These are phyloP conservation scores for Quercus phellos DNA, from an alignment of 331 rosid species.

Conservation along the genomic window DNA sequence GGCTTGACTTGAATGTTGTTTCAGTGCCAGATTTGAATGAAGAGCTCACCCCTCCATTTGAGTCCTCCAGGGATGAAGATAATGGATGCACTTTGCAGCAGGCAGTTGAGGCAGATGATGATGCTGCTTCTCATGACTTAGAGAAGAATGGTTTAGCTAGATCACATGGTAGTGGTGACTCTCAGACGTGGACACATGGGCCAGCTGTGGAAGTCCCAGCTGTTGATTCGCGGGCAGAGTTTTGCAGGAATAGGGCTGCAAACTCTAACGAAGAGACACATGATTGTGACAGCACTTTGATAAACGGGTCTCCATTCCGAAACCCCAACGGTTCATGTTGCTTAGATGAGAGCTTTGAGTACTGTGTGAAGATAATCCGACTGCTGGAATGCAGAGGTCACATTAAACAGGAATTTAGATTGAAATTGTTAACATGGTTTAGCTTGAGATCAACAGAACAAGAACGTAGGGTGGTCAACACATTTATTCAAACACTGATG, in stretches of 20 bases:
- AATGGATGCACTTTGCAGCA: constrained; percentile 90
- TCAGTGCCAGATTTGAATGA: constrained; percentile 93
- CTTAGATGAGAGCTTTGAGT: constrained; percentile 92
- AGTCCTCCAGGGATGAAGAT: constrained; percentile 91
- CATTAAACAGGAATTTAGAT: constrained; percentile 79
- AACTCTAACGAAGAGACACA: constrained; percentile 66
- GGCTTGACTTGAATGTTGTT: constrained; percentile 83
- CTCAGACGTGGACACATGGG: constrained; percentile 77
- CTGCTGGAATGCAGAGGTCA: constrained; percentile 98
- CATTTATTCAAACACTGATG: constrained; percentile 89
- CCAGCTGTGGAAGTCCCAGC: constrained; percentile 68
- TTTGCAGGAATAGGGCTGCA: constrained; percentile 65
- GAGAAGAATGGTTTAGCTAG: constrained; percentile 65
- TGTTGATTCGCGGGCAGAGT: constrained; percentile 66
- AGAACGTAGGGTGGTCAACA: constrained; percentile 95
- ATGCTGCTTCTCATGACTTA: constrained; percentile 78
- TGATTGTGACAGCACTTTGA: constrained; percentile 95
- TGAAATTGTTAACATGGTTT: constrained; percentile 97
- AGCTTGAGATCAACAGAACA: constrained; percentile 97
- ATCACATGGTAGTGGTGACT: constrained; percentile 90
- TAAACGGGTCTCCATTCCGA: constrained; percentile 69
- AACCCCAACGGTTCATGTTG: constrained; percentile 56
- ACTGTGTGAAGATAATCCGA: constrained; percentile 92
- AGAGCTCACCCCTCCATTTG: constrained; percentile 93
- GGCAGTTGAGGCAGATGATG: constrained; percentile 87